Evolutionary conservation across 2,329 filamentous ascomycete genomes (phyloP).

Genomic region (Fusarium sp.): DNA sequence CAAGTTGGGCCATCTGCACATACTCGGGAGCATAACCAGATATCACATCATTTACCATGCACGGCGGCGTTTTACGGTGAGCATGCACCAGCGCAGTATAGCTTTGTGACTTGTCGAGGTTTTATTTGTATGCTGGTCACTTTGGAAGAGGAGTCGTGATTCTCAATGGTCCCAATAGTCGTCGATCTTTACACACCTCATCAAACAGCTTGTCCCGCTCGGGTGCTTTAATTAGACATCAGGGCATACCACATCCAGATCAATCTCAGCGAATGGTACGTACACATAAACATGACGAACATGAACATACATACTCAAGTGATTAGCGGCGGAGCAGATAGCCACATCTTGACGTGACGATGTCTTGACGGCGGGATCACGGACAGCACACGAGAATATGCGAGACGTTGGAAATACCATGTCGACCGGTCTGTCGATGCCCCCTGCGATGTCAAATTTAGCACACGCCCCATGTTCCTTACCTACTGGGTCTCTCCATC

Average conservation of each 20-base stretch:
- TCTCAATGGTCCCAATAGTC: neutral
- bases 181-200: slow-evolving; percentile 27
- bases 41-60: neutral
- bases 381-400: slow-evolving; percentile 8
- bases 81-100: neutral
- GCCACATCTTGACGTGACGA: neutral
- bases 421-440: slow-evolving; percentile 26
- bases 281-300: neutral
- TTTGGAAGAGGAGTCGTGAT: neutral
- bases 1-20: neutral
- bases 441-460: slow-evolving; percentile 43
- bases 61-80: neutral
- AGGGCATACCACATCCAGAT: neutral
- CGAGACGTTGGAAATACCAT: slow-evolving; percentile 30
- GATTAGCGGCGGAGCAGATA: neutral
- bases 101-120: neutral
- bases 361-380: slow-evolving; percentile 12
- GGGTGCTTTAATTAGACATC: slow-evolving; percentile 20
- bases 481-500: slow-evolving; percentile 24
- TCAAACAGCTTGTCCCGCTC: slow-evolving; percentile 6
- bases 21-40: neutral
- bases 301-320: neutral
- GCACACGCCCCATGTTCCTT: slow-evolving; percentile 28
- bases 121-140: neutral
- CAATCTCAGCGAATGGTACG: neutral